A percentile compares a stretch with the other conserved stretches of the same genome.
These are phyloP conservation scores for Lepidium didymum DNA, from an alignment of 345 rosid species.

Conservation along the genomic window DNA sequence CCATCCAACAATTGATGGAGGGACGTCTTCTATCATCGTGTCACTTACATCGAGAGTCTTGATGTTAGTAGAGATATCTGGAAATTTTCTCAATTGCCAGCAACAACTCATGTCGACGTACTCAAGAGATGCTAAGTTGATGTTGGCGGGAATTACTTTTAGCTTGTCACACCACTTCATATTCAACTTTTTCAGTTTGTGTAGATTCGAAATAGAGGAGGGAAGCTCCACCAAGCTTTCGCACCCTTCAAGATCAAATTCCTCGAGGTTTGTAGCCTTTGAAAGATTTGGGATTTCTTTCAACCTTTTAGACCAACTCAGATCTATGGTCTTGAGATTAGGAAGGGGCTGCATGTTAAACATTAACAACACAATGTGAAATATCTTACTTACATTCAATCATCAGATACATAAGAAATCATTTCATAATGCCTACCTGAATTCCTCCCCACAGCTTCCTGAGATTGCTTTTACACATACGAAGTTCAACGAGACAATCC, in stretches of 20 bases:
- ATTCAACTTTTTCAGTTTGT: background rate
- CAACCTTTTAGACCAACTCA: too few species aligned
- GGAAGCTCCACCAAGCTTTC: slow-evolving; percentile 13
- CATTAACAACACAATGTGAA: background rate
- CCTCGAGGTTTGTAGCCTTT: slow-evolving; percentile 10
- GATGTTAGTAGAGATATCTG: too few species aligned
- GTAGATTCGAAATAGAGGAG: background rate
- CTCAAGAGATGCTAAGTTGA: slow-evolving; percentile 1
- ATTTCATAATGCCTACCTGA: slow-evolving; percentile 9
- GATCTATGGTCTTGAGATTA: slow-evolving; percentile 18
- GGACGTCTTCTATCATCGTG: background rate
- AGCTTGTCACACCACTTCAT: background rate
- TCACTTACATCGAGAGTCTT: too few species aligned
- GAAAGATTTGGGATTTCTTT: slow-evolving; percentile 23
- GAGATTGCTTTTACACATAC: background rate
- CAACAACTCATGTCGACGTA: background rate
- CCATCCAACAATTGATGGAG: background rate
- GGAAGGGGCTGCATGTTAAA: slow-evolving; percentile 4
- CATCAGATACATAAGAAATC: background rate
- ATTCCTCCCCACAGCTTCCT: slow-evolving; percentile 22
- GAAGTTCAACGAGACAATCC: background rate
- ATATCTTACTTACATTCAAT: background rate
- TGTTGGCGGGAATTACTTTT: background rate
- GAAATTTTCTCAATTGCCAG: background rate
- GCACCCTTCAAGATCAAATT: background rate